Evolutionary conservation across 2,329 filamentous ascomycete genomes (phyloP), one percentile per base, ranked within the genome.

Genomic region (Ascochyta rabiei): DNA sequence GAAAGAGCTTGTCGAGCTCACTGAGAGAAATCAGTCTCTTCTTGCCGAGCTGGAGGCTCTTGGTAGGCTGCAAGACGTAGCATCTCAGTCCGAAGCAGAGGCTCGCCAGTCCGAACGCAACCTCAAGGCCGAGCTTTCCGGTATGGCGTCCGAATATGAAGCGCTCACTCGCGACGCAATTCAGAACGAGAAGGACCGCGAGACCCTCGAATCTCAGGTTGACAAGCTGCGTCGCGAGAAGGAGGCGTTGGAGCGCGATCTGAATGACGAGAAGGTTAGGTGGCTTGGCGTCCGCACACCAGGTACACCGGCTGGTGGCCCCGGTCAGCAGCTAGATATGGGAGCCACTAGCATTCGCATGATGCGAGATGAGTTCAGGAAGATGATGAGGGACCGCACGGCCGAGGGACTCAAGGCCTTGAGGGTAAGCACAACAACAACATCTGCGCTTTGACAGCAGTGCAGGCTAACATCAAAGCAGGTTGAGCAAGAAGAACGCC

Each of bases 341-440:
- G 85, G 87, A 60, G 83, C 80, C 9, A 90, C 86, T 10, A 89
- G 86, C 63, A 87, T 86, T 21, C 84, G 84, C 75, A 86, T 90
- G 35, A 69, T 91, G 67, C 86, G 86, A 74, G 87, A 86, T 59
- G 88, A 91, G 71, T 91, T 91, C 71, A 89, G 89, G 79, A 90
- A 88, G 78, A 90, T 90, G 88, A 90, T 90, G 87, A 82, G 86
- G 60, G 87, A 90, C 67, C 86, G 86, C 42, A 83, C 87, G 57
- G 80, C 81, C 1, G 88, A 91, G 72, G 86, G 84, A 57, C 77
- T 86, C 66, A 88, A 83, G 75, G 78, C 82, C 56, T 69, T 90
- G 52, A 85, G 84, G 78, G 88, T 90, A 74, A 77, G 84, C 78
- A 42, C 5, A 31, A 5, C 30, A 33, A 13, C 5, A 21, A 9